Evolutionary conservation across 176 grass and related monocot genomes (phyloP), one percentile per base, ranked within the genome.

Genomic region (Hyparrhenia diplandra): DNA sequence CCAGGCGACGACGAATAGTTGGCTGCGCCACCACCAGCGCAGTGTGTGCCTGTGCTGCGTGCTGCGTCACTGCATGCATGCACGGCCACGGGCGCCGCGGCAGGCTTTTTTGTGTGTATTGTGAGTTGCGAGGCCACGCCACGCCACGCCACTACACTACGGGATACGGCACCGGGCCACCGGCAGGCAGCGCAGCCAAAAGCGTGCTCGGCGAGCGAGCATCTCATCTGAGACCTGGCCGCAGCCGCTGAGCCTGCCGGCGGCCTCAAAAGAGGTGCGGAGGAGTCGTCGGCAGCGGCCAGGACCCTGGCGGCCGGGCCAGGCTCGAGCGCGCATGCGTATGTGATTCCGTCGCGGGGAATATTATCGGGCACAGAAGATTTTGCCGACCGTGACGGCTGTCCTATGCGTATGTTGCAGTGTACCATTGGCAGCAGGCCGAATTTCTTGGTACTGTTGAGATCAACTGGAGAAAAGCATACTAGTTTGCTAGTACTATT

Each of bases 1-100:
- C n/a, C n/a, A n/a, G n/a, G n/a, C n/a, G n/a, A n/a, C n/a, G n/a
- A 6, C 52, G 76, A 73, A 86, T 80, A 67, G 62, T 78, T 51
- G 65, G 40, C 5, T 21, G 37, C 21, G 75, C 55, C 21, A 28
- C 13, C 18, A 65, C 32, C n/a, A n/a, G n/a, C n/a, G n/a, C n/a
- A n/a, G n/a, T n/a, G n/a, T n/a, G n/a, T n/a, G n/a, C n/a, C n/a
- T n/a, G n/a, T n/a, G n/a, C n/a, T n/a, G n/a, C n/a, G n/a, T n/a
- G n/a, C 52, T 55, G 52, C 6, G 52, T 21, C 51, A 7, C 8
- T 24, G 83, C 66, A 35, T 49, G 75, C 66, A 64, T 57, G 84
- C 60, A 31, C 60, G 12, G 34, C 28, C 16, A 70, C 37, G 24
- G 68, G 72, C 30, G 73, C 52, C 35, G 11, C 54, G 25, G 54